phyloP scores from a whole-genome alignment of 2,329 filamentous ascomycete species.

The Huntiella moniliformis region DNA sequence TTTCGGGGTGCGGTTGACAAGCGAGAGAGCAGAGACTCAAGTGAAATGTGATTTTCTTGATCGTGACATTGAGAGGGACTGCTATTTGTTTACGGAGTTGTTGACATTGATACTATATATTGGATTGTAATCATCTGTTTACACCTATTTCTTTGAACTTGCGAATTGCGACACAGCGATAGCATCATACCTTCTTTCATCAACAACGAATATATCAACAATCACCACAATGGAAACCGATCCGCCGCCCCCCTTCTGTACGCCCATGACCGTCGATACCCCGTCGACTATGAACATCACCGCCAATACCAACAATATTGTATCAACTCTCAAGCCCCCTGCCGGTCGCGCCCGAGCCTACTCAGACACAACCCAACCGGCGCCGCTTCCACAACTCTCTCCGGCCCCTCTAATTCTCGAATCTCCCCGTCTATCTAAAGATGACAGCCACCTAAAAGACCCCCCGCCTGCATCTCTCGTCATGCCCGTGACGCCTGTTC shows the following conservation, averaged over 20 bases:
- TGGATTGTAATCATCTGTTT: too few relatives aligned
- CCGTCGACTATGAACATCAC: background rate
- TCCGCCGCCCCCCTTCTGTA: background rate
- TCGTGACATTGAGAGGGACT: too few relatives aligned
- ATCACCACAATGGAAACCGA: conserved; percentile 3
- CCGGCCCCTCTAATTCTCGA: conserved; percentile 39
- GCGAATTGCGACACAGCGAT: too few relatives aligned
- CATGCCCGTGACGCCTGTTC: conserved; percentile 51
- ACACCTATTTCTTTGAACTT: too few relatives aligned
- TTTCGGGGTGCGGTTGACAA: too few relatives aligned
- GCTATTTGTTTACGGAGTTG: too few relatives aligned
- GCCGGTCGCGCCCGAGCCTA: conserved; percentile 6
- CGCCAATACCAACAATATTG: background rate
- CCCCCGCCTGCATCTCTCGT: conserved; percentile 12
- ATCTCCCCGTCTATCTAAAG: conserved; percentile 39
- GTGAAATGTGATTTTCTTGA: too few relatives aligned
- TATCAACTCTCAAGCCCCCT: background rate
- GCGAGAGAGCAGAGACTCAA: too few relatives aligned
- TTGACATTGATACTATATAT: too few relatives aligned
- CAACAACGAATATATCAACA: too few relatives aligned
- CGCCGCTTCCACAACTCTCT: conserved; percentile 32
- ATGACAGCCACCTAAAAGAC: conserved; percentile 40
- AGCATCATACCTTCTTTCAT: too few relatives aligned
- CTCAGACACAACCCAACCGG: conserved; percentile 14
- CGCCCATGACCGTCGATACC: background rate